Evolutionary conservation across 176 grass and related monocot genomes (phyloP), one percentile per base, ranked within the genome.

Genomic region (Ampelocalamus luodianensis): DNA sequence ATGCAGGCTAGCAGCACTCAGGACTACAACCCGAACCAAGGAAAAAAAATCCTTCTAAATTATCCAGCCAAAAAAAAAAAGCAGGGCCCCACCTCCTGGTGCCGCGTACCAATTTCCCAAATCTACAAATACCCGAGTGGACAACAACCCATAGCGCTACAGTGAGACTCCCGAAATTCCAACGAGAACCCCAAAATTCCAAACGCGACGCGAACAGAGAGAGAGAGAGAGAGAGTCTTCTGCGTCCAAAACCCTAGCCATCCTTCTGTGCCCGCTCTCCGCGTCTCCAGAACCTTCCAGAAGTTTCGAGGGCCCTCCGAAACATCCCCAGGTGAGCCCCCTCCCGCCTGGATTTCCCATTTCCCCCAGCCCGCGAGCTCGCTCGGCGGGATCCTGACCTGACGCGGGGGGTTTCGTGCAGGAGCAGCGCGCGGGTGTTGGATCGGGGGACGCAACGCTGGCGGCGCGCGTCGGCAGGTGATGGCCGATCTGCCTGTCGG

Each of bases 401-500:
- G 61, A 66, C 60, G 26, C 22, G 12, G 49, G 46, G n/a, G 64
- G 17, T 85, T 77, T 42, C 56, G 43, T 54, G 70, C n/a, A 37
- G 75, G 68, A 86, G 48, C 67, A 80, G 59, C 44, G 76, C 67
- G 72, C 67, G 50, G 61, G 63, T 16, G 71, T 72, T 83, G 65
- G 64, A 89, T 77, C 74, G 80, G 79, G 72, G 85, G 75, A 69
- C 76, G 87, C 90, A 91, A 89, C 93, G 74, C 90, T 95, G 93
- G 93, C 88, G 86, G 78, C 71, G 39, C 85, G 49, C 59, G 73
- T 71, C 62, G 56, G 67, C 83, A 73, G 71, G 70, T 95, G 93
- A 95, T 95, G 93, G 88, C 93, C 83, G 90, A 91, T 95, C 93
- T 67, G 83, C 90, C 87, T 88, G 67, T 60, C 73, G 62, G 88